Evolutionary conservation across 169 alveolate genomes (phyloP).

Genomic region (Hepatocystis sp.): DNA sequence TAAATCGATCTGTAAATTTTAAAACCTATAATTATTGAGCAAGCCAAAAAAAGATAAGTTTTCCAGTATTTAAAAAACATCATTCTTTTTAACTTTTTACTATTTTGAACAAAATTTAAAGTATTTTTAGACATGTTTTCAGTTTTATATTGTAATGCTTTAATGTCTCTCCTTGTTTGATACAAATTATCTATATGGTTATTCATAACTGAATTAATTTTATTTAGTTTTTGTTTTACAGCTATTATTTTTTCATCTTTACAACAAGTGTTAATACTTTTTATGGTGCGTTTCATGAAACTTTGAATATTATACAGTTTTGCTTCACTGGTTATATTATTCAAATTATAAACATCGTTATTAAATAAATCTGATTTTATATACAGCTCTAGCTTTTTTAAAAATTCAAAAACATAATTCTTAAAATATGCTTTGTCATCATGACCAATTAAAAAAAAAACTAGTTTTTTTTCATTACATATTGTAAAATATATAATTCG

Average conservation of each 20-base stretch:
- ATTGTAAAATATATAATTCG: slow-evolving; percentile 54
- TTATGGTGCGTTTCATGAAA: slow-evolving; percentile 32
- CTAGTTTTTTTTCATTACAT: slow-evolving; percentile 59
- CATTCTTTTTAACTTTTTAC: slow-evolving; percentile 53
- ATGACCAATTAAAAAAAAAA: slow-evolving; percentile 49
- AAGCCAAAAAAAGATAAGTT: slow-evolving; percentile 39
- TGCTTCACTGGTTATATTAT: slow-evolving; percentile 28
- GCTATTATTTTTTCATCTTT: slow-evolving; percentile 63
- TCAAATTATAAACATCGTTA: slow-evolving; percentile 23
- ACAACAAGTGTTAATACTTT: slow-evolving; percentile 42
- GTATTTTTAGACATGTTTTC: slow-evolving; percentile 72
- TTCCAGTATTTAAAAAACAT: slow-evolving; percentile 69
- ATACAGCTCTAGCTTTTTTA: slow-evolving; percentile 44
- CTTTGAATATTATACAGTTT: slow-evolving; percentile 28
- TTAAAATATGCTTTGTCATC: slow-evolving; percentile 53
- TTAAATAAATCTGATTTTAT: slow-evolving; percentile 50
- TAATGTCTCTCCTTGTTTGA: slow-evolving; percentile 53
- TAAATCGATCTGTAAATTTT: slow-evolving; percentile 61
- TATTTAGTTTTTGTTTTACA: slow-evolving; percentile 61
- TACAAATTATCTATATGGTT: slow-evolving; percentile 62
- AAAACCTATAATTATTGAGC: slow-evolving; percentile 41
- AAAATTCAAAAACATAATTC: slow-evolving; percentile 59
- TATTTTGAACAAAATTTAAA: slow-evolving; percentile 64
- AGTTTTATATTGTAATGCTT: slow-evolving; percentile 66
- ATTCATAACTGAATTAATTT: slow-evolving; percentile 70